phyloP scores from a whole-genome alignment of 202 grass and related monocot genomes.

The Hordeum pubiflorum region DNA sequence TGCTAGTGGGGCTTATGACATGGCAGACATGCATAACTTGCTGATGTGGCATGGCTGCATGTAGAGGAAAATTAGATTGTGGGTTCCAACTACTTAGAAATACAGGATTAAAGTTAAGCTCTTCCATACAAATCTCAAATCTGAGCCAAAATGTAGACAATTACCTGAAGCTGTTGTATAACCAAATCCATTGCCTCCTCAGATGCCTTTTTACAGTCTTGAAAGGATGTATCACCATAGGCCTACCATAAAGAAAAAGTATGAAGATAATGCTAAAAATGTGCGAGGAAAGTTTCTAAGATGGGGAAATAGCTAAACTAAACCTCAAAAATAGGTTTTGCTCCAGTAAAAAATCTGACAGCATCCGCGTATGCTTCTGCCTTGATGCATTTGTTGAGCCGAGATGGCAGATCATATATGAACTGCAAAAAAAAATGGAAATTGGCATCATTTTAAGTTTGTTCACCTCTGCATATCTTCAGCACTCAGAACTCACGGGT shows the following conservation, averaged over 20 bases:
- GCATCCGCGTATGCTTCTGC: constrained; percentile 88
- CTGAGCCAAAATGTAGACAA: constrained; percentile 14
- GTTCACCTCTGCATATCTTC: neutral
- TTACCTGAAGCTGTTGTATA: constrained; percentile 83
- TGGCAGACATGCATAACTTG: neutral
- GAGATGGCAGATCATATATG: constrained; percentile 91
- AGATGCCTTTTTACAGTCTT: constrained; percentile 95
- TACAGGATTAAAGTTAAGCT: neutral
- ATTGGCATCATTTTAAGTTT: constrained; percentile 19
- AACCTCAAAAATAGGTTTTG: constrained; percentile 96
- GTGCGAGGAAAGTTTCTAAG: neutral
- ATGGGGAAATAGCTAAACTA: constrained; percentile 19
- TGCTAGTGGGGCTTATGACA: neutral
- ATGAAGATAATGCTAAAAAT: constrained; percentile 25
- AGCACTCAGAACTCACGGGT: neutral
- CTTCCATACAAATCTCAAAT: constrained; percentile 8
- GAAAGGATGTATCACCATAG: constrained; percentile 94
- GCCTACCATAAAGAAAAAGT: constrained; percentile 49
- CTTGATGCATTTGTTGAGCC: constrained; percentile 98
- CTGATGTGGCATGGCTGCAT: neutral
- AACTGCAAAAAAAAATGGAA: constrained; percentile 53
- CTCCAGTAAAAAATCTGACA: constrained; percentile 94
- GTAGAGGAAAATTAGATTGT: neutral
- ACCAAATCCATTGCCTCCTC: constrained; percentile 90
- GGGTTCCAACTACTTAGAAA: neutral